Conservation (phyloP, 345 rosid species). For the Conringia planisiliqua region DNA sequence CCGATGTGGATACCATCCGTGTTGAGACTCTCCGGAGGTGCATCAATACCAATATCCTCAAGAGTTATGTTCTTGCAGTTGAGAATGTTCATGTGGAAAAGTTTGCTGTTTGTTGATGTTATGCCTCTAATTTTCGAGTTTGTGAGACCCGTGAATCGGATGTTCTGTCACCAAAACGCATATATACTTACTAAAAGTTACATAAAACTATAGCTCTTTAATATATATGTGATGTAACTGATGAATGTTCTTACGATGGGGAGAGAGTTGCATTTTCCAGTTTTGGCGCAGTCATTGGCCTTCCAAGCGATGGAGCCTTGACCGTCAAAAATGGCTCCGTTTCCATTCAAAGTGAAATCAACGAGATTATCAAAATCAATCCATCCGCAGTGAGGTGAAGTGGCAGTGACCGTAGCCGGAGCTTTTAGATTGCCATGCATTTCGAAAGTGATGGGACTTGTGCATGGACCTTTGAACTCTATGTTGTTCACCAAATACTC, state of each 20-base stretch:
- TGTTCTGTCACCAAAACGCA: constrained; percentile 10
- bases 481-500: constrained; percentile 28
- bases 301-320: constrained; percentile 41
- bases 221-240: neutral
- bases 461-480: constrained; percentile 47
- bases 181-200: neutral
- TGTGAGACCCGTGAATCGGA: constrained; percentile 12
- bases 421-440: constrained; percentile 46
- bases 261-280: constrained; percentile 26
- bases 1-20: constrained; percentile 62
- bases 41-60: constrained; percentile 13
- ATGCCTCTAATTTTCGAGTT: constrained; percentile 23
- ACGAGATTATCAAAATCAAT: constrained; percentile 23
- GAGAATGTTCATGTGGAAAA: constrained; percentile 40
- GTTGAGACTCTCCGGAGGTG: constrained; percentile 47
- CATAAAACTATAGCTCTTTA: neutral
- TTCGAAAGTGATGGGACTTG: constrained; percentile 26
- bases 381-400: constrained; percentile 33
- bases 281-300: constrained; percentile 23
- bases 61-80: constrained; percentile 43
- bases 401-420: neutral
- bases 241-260: constrained; percentile 31
- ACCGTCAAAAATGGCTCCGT: constrained; percentile 42
- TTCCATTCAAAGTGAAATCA: constrained; percentile 31
- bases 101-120: constrained; percentile 45